Percentiles rank a stretch among this genome's conserved stretches.
These are phyloP conservation scores for Durio zibethinus DNA, from an alignment of 345 rosid genomes.

Conservation along the genomic window DNA sequence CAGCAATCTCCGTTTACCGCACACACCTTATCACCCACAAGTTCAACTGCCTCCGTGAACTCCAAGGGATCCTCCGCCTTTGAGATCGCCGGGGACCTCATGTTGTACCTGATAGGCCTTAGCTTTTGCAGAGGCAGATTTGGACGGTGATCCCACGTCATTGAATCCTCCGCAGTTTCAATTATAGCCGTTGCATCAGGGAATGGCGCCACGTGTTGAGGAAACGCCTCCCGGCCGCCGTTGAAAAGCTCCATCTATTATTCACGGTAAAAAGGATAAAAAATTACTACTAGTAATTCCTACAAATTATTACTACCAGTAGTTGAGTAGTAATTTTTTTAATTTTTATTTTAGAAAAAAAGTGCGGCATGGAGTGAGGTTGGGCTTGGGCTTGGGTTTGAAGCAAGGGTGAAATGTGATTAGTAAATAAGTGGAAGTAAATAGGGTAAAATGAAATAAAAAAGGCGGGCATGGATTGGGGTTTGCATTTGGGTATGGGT, in stretches of 20 bases:
- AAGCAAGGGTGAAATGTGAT: constrained; percentile 10
- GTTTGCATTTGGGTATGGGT: too few species aligned
- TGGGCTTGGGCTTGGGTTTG: too few species aligned
- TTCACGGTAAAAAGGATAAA: neutral
- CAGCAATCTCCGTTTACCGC: constrained; percentile 10
- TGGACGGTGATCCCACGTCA: constrained; percentile 1
- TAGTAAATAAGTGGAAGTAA: constrained; percentile 20
- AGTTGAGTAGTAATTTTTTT: neutral
- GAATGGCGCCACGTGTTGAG: constrained; percentile 43
- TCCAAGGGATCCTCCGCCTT: constrained; percentile 24
- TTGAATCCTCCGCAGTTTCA: constrained; percentile 15
- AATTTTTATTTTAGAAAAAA: too few species aligned
- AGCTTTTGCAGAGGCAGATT: constrained; percentile 58
- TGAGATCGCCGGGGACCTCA: constrained; percentile 33
- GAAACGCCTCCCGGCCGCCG: constrained; percentile 46
- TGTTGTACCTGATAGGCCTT: constrained; percentile 51
- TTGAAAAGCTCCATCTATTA: constrained; percentile 47
- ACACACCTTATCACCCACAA: constrained; percentile 12
- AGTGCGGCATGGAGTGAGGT: neutral
- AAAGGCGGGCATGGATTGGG: too few species aligned
- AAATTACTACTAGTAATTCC: neutral
- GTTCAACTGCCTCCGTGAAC: constrained; percentile 26
- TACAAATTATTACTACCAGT: neutral
- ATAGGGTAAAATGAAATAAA: neutral
- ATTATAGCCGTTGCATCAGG: constrained; percentile 23